A percentile compares a stretch with the other conserved stretches of the same genome.
Evolutionary conservation across 2,329 filamentous ascomycete species (phyloP).

Genomic region (Purpureocillium lavendulum): DNA sequence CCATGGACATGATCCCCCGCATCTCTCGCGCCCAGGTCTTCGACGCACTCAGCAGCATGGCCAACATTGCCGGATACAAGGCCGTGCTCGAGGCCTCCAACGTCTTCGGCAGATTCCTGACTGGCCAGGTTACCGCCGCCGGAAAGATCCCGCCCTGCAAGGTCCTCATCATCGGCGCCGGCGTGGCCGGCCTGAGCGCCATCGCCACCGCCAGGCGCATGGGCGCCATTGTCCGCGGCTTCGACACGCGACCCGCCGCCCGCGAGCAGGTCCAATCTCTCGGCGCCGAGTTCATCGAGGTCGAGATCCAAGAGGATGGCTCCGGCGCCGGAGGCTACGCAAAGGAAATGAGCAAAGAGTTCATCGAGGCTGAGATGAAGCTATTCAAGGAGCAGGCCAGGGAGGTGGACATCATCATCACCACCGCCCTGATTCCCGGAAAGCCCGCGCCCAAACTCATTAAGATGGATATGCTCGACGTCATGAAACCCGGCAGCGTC

Average conservation of each 20-base stretch:
- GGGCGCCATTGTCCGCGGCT: slow-evolving; percentile 83
- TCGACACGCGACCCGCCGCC: slow-evolving; percentile 82
- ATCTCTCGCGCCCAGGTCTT: slow-evolving; percentile 86
- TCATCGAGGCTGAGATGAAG: slow-evolving; percentile 89
- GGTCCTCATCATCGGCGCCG: slow-evolving; percentile 82
- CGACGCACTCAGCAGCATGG: slow-evolving; percentile 85
- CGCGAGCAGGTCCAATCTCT: slow-evolving; percentile 86
- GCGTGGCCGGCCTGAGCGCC: slow-evolving; percentile 80
- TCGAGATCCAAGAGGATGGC: slow-evolving; percentile 77
- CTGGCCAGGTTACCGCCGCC: slow-evolving; percentile 82
- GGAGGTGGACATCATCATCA: slow-evolving; percentile 89
- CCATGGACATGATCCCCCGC: slow-evolving; percentile 88
- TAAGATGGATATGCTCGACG: slow-evolving; percentile 67
- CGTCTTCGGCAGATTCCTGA: slow-evolving; percentile 79
- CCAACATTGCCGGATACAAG: slow-evolving; percentile 90
- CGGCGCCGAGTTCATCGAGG: slow-evolving; percentile 83
- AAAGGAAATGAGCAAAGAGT: slow-evolving; percentile 91
- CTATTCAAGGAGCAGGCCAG: slow-evolving; percentile 79
- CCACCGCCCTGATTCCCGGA: slow-evolving; percentile 84
- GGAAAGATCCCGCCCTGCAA: slow-evolving; percentile 88
- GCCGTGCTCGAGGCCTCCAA: slow-evolving; percentile 85
- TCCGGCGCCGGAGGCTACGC: slow-evolving; percentile 80
- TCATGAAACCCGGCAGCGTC: slow-evolving; percentile 86
- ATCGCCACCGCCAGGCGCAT: slow-evolving; percentile 80
- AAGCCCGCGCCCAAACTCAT: slow-evolving; percentile 77